A percentile compares a stretch with the other conserved stretches of the same genome.
Evolutionary conservation across 176 grass and related monocot species (phyloP).

Genomic region (Triticum turgidum): DNA sequence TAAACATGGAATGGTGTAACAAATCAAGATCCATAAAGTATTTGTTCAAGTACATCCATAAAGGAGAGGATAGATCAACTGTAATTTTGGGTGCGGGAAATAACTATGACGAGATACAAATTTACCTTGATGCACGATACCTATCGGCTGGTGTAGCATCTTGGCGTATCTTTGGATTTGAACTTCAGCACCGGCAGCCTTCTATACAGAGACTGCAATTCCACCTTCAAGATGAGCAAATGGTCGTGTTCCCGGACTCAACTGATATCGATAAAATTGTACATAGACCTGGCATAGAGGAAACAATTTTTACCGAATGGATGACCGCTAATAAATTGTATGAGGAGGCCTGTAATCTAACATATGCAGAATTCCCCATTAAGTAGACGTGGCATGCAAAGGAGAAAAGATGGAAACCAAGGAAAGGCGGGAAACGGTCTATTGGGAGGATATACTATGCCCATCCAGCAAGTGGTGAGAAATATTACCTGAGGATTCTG

Average conservation of each 20-base stretch:
- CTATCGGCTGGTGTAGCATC: slow-evolving; percentile 20
- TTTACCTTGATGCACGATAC: slow-evolving; percentile 36
- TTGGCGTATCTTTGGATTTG: slow-evolving; percentile 26
- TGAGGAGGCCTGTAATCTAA: neutral
- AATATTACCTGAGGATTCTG: slow-evolving; percentile 18
- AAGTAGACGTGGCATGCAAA: slow-evolving; percentile 15
- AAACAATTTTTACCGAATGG: slow-evolving; percentile 31
- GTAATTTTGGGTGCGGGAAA: neutral
- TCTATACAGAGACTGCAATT: neutral
- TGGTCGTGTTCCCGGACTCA: slow-evolving; percentile 1
- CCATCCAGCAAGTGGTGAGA: slow-evolving; percentile 7
- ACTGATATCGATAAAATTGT: neutral
- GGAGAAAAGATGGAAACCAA: neutral
- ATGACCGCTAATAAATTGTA: neutral
- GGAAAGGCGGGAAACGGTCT: neutral
- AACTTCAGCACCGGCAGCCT: slow-evolving; percentile 29
- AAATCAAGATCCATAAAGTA: too few species aligned
- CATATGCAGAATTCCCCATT: slow-evolving; percentile 30
- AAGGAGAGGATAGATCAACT: slow-evolving; percentile 12
- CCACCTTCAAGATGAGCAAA: slow-evolving; percentile 27
- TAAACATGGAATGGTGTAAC: too few species aligned
- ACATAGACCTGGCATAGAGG: neutral
- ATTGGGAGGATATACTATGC: slow-evolving; percentile 25
- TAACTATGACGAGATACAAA: slow-evolving; percentile 27
- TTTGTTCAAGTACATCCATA: slow-evolving; percentile 39